Evolutionary conservation across 805 yeast species (phyloP).

Genomic region (Kodamaea sagamina): DNA sequence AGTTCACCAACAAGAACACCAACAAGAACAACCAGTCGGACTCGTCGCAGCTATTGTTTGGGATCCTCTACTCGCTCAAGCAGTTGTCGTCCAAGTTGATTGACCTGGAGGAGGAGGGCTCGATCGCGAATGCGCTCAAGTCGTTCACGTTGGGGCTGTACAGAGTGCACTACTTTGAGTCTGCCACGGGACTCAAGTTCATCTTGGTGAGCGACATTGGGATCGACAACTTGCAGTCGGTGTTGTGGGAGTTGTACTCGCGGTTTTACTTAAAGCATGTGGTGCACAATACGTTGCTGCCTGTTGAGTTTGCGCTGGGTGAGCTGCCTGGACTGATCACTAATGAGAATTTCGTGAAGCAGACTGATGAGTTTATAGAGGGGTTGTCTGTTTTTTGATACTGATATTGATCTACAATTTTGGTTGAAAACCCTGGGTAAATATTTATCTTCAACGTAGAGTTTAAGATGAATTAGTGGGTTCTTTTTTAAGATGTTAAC

Average conservation of each 20-base stretch:
- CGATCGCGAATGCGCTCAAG: slow-evolving; percentile 37
- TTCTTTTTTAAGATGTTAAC: too few relatives aligned
- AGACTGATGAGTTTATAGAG: slow-evolving; percentile 50
- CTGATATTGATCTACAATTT: too few relatives aligned
- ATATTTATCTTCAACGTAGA: too few relatives aligned
- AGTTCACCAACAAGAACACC: slow-evolving; percentile 40
- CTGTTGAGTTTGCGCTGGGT: slow-evolving; percentile 53
- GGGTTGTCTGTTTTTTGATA: slow-evolving; percentile 29
- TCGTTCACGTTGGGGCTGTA: slow-evolving; percentile 73
- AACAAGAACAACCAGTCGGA: slow-evolving; percentile 66
- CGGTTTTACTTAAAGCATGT: slow-evolving; percentile 60
- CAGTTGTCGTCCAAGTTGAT: slow-evolving; percentile 65
- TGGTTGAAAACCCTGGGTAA: too few relatives aligned
- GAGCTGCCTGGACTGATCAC: slow-evolving; percentile 47
- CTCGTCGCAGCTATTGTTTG: slow-evolving; percentile 79
- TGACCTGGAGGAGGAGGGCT: slow-evolving; percentile 19
- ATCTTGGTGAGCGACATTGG: slow-evolving; percentile 69
- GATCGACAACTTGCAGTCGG: slow-evolving; percentile 55
- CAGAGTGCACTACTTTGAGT: slow-evolving; percentile 77
- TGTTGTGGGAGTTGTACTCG: slow-evolving; percentile 60
- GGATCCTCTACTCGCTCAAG: slow-evolving; percentile 76
- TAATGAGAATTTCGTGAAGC: slow-evolving; percentile 56
- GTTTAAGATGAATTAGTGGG: too few relatives aligned
- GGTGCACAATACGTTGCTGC: slow-evolving; percentile 55
- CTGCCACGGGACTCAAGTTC: slow-evolving; percentile 76